Evolutionary conservation across 169 alveolate species (phyloP), one percentile per base, ranked within the genome.

Genomic region (Plasmodium malariae): DNA sequence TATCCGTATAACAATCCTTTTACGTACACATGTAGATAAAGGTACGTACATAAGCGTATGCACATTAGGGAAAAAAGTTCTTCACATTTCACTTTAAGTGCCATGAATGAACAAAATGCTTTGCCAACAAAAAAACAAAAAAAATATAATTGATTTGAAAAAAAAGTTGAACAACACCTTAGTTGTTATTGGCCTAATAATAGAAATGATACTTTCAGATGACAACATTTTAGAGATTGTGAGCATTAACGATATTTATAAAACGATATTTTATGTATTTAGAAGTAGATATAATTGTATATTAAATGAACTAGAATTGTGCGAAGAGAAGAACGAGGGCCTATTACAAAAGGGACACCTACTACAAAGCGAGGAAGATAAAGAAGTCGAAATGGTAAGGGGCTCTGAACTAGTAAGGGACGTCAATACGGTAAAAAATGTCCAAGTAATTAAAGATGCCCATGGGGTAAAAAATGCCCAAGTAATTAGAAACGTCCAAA

Each of bases 161-260:
- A 80, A 69, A 40, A 43, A 80, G 9, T 5, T 80, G 32, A 67
- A 65, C 19, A 80, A 80, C 40, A 59, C 21, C 40, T 40, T 80
- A 49, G 57, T 80, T 80, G 62, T 80, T 24, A 11, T 80, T 32
- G 90, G 90, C 30, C 26, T 80, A 11, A 26, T 80, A 62, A 57
- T 71, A 48, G 83, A 80, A 36, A 59, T 32, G 17, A 67, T 80
- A 55, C 90, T 80, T 26, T 24, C 32, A 40, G 90, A 80, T 59
- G 65, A 80, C 30, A 24, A 80, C 40, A n/a, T 63, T 32, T 70
- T 80, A 17, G 90, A 65, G 59, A 49, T 24, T 28, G 90, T 80
- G 14, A 80, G 34, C 26, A 63, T 80, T 26, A 80, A 80, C 30
- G 83, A 80, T 40, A 80, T 80, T 24, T 67, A 80, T 59, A 80